These are phyloP conservation scores for Trichoderma atroviride DNA, from an alignment of 2,329 filamentous ascomycete species.

Conservation along the genomic window DNA sequence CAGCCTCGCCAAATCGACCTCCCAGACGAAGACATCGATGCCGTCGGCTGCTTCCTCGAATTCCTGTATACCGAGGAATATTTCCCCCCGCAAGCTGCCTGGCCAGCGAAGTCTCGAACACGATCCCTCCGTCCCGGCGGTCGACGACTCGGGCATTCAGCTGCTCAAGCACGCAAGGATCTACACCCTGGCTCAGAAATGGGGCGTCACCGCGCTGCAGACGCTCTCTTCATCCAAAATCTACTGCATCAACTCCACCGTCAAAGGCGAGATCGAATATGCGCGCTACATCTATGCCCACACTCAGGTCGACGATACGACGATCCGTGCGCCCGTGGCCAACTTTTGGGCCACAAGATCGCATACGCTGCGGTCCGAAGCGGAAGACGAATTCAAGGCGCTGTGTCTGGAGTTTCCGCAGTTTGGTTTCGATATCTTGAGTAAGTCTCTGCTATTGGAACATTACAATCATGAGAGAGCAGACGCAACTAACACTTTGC, in stretches of 20 bases:
- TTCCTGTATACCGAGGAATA: constrained; percentile 54
- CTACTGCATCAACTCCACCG: constrained; percentile 84
- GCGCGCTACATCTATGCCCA: constrained; percentile 87
- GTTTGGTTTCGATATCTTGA: constrained; percentile 91
- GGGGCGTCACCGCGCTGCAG: constrained; percentile 69
- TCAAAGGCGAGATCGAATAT: constrained; percentile 88
- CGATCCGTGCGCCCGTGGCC: constrained; percentile 81
- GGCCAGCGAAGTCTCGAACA: constrained; percentile 69
- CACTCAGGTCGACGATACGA: constrained; percentile 67
- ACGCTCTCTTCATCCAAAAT: constrained; percentile 85
- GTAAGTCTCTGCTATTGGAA: constrained; percentile 47
- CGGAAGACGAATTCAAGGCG: constrained; percentile 79
- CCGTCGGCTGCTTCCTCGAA: constrained; percentile 47
- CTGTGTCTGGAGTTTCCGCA: constrained; percentile 89
- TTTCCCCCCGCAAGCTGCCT: constrained; percentile 71
- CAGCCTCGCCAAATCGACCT: constrained; percentile 70
- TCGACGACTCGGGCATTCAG: constrained; percentile 79
- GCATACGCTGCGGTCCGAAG: constrained; percentile 81
- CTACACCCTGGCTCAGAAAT: constrained; percentile 84
- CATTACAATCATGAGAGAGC: not conserved
- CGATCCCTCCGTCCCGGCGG: constrained; percentile 63
- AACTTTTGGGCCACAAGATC: constrained; percentile 84
- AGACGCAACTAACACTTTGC: constrained; percentile 29
- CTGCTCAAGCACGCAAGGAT: constrained; percentile 87
- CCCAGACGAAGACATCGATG: constrained; percentile 40